Percentiles rank a stretch among this genome's conserved stretches.
Evolutionary conservation across 1,284 basidiomycete species (phyloP).

Genomic region (Ganoderma lingzhi): DNA sequence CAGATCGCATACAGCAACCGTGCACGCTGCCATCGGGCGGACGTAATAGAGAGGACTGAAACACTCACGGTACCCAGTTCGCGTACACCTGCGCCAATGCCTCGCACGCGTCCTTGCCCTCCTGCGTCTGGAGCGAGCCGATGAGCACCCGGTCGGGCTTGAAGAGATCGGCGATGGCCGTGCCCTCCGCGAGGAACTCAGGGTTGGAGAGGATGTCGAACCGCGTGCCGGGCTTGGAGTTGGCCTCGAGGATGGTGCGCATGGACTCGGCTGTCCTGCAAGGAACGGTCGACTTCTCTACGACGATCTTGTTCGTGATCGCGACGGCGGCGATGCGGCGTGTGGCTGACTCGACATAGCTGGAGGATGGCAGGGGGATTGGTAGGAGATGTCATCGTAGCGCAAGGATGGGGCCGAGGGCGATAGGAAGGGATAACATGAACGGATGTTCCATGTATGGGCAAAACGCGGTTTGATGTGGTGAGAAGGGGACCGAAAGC

Average conservation of each 20-base stretch:
- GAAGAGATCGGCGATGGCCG: slow-evolving; percentile 91
- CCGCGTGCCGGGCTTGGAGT: slow-evolving; percentile 89
- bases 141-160: slow-evolving; percentile 96
- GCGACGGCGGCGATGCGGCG: slow-evolving; percentile 95
- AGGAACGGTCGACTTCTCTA: slow-evolving; percentile 99
- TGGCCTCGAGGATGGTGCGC: slow-evolving; percentile 98
- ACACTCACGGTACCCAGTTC: slow-evolving; percentile 92
- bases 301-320: slow-evolving; percentile 94
- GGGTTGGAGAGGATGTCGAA: slow-evolving; percentile 99
- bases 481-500: neutral
- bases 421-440: slow-evolving; percentile 3
- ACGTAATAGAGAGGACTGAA: neutral
- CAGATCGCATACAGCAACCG: neutral
- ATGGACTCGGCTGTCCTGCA: slow-evolving; percentile 99
- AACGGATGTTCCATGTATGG: neutral
- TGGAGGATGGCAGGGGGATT: slow-evolving; percentile 41
- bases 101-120: slow-evolving; percentile 85
- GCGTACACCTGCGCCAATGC: slow-evolving; percentile 87
- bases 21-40: neutral
- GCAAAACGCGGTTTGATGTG: neutral
- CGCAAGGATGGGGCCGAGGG: slow-evolving; percentile 11
- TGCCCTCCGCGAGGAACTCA: slow-evolving; percentile 98
- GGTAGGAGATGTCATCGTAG: slow-evolving; percentile 4
- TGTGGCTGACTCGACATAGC: slow-evolving; percentile 96
- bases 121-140: slow-evolving; percentile 89